These are phyloP conservation scores for Achlya hypogyna DNA, from an alignment of 352 stramenopile species.

Conservation along the genomic window DNA sequence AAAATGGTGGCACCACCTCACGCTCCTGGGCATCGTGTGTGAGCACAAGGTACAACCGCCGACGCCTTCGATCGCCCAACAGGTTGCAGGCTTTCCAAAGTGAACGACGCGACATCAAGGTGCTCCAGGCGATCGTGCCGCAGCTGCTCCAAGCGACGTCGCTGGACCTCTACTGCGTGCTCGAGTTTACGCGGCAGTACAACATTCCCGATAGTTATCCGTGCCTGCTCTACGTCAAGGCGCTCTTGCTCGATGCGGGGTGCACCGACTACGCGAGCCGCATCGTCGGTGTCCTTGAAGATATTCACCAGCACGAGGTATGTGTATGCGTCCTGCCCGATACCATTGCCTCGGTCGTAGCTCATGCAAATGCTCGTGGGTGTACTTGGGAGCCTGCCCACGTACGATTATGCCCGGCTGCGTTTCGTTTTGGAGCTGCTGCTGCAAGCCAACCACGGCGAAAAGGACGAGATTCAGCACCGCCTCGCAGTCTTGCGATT, in stretches of 20 bases:
- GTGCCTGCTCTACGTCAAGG: slow-evolving; percentile 59
- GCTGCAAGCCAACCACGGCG: slow-evolving; percentile 45
- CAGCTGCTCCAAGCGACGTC: slow-evolving; percentile 53
- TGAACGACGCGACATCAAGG: slow-evolving; percentile 50
- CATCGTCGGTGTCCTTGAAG: slow-evolving; percentile 64
- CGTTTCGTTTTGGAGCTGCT: slow-evolving; percentile 66
- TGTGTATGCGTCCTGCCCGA: no score
- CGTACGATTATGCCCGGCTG: slow-evolving; percentile 56
- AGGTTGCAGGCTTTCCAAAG: slow-evolving; percentile 69
- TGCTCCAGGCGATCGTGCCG: slow-evolving; percentile 57
- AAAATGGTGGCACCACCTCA: slow-evolving; percentile 75
- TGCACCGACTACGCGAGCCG: slow-evolving; percentile 60
- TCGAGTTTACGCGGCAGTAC: slow-evolving; percentile 77
- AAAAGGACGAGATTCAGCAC: slow-evolving; percentile 50
- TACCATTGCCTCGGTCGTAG: slow-evolving; percentile 13
- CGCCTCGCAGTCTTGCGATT: slow-evolving; percentile 49
- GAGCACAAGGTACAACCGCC: slow-evolving; percentile 26
- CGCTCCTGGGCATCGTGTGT: slow-evolving; percentile 62
- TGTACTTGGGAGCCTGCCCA: slow-evolving; percentile 29
- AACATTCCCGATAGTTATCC: slow-evolving; percentile 71
- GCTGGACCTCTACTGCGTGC: slow-evolving; percentile 68
- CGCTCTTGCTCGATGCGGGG: slow-evolving; percentile 31
- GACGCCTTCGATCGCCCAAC: not conserved
- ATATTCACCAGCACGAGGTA: slow-evolving; percentile 66
- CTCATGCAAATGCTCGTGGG: slow-evolving; percentile 35